A percentile compares a stretch with the other conserved stretches of the same genome.
Evolutionary conservation across 1,139 yeast genomes (phyloP).

Genomic region (Ogataea hybrid): DNA sequence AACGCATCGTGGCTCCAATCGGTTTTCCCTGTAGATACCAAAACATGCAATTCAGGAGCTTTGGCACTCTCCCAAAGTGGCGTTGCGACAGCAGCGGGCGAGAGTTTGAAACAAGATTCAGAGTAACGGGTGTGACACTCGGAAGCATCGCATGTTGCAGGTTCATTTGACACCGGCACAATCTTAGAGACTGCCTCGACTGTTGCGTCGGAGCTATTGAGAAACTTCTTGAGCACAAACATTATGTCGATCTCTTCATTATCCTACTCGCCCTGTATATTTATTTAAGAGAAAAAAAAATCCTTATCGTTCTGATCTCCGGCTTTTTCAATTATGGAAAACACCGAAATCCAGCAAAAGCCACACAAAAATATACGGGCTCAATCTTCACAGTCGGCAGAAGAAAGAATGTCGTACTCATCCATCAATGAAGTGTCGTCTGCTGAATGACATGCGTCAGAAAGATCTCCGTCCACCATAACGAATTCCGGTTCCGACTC

Average conservation of each 20-base stretch:
- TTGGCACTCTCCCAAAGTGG: constrained; percentile 71
- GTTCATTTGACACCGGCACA: constrained; percentile 37
- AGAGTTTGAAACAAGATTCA: constrained; percentile 48
- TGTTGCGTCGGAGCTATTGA: neutral
- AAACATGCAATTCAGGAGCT: constrained; percentile 66
- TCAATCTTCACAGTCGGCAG: constrained; percentile 18
- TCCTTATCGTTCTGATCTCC: constrained; percentile 1
- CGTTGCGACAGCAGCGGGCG: constrained; percentile 36
- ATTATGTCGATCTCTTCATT: neutral
- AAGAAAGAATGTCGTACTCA: constrained; percentile 22
- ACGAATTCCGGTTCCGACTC: constrained; percentile 6
- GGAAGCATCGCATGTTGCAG: constrained; percentile 43
- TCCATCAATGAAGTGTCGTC: constrained; percentile 12
- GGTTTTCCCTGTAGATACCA: constrained; percentile 77
- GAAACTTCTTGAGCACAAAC: constrained; percentile 8
- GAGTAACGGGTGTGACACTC: constrained; percentile 56
- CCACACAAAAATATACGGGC: neutral
- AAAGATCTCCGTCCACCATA: constrained; percentile 1
- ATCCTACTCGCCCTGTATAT: neutral
- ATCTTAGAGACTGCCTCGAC: constrained; percentile 20
- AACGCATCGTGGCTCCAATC: constrained; percentile 86
- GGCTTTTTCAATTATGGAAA: constrained; percentile 7
- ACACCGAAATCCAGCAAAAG: constrained; percentile 1
- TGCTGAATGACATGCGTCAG: neutral
- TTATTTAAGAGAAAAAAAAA: neutral